Conservation (phyloP, 495 filamentous ascomycete species). For the Aspergillus taichungensis region DNA sequence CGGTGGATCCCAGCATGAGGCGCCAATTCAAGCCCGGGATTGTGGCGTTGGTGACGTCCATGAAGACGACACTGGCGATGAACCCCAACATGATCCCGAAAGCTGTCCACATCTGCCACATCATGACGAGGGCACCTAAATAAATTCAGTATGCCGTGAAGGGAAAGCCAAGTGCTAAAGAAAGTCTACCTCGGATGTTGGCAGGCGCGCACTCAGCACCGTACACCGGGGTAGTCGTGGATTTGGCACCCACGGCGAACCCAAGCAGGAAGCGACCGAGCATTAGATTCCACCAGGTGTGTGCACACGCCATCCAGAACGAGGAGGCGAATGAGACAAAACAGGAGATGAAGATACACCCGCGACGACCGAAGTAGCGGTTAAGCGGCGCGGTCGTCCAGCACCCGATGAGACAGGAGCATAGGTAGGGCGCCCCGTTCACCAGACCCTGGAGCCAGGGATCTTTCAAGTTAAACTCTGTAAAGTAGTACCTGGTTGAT, state of each 20-base stretch:
- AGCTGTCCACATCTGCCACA: conserved; percentile 45
- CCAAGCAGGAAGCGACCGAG: conserved; percentile 57
- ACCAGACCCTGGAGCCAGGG: conserved; percentile 53
- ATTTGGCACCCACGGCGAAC: conserved; percentile 59
- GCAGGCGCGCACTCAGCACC: conserved; percentile 67
- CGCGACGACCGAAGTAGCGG: conserved; percentile 53
- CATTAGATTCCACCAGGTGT: conserved; percentile 55
- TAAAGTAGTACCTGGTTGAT: conserved; percentile 5
- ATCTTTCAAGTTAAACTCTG: conserved; percentile 10
- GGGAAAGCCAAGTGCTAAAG: conserved; percentile 49
- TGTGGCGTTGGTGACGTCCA: conserved; percentile 36
- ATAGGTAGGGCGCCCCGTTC: conserved; percentile 1
- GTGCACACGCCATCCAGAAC: conserved; percentile 56
- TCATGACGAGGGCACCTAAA: neutral
- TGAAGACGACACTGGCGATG: conserved; percentile 51
- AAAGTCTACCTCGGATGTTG: conserved; percentile 40
- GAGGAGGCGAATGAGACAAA: conserved; percentile 54
- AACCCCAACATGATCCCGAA: conserved; percentile 68
- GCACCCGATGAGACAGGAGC: conserved; percentile 10
- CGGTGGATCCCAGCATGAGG: conserved; percentile 66
- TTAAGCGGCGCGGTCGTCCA: conserved; percentile 70
- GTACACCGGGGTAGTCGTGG: conserved; percentile 53
- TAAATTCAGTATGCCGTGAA: conserved; percentile 75
- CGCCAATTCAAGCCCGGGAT: conserved; percentile 50
- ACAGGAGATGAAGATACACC: conserved; percentile 58